These are phyloP conservation scores for Leucogyrophana mollusca DNA, from an alignment of 768 basidiomycete genomes.

Conservation along the genomic window DNA sequence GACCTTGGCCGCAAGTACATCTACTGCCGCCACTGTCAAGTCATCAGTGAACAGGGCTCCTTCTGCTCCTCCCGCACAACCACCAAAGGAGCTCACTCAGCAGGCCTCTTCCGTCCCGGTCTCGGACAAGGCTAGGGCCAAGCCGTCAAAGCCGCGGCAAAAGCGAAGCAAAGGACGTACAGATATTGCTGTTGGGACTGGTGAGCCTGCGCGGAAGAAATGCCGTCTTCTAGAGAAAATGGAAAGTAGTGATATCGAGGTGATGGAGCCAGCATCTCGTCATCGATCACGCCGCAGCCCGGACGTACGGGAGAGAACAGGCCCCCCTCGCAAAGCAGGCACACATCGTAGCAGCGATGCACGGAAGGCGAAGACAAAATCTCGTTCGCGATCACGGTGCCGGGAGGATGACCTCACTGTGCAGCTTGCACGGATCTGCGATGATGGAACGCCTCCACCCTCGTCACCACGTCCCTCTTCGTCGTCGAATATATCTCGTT, in stretches of 20 bases:
- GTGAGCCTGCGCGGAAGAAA: constrained; percentile 21
- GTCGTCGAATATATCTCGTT: neutral
- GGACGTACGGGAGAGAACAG: too few relatives aligned
- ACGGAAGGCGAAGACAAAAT: neutral
- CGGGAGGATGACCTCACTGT: constrained; percentile 1
- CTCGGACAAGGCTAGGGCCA: neutral
- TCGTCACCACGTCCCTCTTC: neutral
- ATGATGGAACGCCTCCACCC: constrained; percentile 6
- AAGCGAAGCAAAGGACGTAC: neutral
- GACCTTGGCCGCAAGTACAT: too few relatives aligned
- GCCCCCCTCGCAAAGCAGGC: too few relatives aligned
- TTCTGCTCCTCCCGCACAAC: too few relatives aligned
- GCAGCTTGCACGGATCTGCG: constrained; percentile 1
- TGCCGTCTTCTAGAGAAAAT: constrained; percentile 8
- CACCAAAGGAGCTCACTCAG: too few relatives aligned
- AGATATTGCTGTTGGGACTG: neutral
- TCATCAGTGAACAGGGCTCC: too few relatives aligned
- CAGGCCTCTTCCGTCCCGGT: neutral
- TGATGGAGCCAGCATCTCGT: neutral
- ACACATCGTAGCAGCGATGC: neutral
- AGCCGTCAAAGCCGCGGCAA: neutral
- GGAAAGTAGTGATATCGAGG: constrained; percentile 2
- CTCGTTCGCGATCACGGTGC: constrained; percentile 11
- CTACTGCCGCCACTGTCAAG: too few relatives aligned
- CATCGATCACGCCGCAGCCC: too few relatives aligned